Conservation (phyloP, 306 rosid genomes). For the Cicer judaicum region DNA sequence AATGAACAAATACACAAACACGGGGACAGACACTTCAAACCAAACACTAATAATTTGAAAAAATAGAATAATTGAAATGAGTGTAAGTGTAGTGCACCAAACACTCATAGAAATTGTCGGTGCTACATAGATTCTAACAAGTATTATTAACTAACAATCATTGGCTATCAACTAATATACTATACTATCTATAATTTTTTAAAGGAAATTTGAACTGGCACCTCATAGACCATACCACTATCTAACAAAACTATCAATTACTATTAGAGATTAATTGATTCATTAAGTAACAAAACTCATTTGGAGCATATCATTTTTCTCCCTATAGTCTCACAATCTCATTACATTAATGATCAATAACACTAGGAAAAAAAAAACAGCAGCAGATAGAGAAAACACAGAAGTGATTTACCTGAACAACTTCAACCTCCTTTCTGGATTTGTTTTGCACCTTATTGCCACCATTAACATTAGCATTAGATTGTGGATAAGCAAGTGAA, state of each 20-base stretch:
- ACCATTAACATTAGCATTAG: constrained; percentile 50
- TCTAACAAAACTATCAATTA: too few relatives aligned
- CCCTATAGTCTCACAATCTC: not conserved
- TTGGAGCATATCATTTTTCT: not conserved
- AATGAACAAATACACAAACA: too few relatives aligned
- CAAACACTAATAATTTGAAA: too few relatives aligned
- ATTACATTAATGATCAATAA: constrained; percentile 8
- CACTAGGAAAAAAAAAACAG: not conserved
- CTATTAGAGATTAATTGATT: not conserved
- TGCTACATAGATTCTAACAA: too few relatives aligned
- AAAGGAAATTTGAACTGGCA: too few relatives aligned
- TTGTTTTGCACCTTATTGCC: constrained; percentile 52
- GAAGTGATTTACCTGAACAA: constrained; percentile 58
- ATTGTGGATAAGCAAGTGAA: constrained; percentile 62
- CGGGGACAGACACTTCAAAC: too few relatives aligned
- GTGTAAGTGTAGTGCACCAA: too few relatives aligned
- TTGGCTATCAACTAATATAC: not conserved
- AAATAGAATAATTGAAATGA: too few relatives aligned
- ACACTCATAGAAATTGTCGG: too few relatives aligned
- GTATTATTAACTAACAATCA: not conserved
- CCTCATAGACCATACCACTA: too few relatives aligned
- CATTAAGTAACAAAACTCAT: not conserved
- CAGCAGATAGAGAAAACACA: not conserved
- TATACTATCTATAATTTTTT: not conserved
- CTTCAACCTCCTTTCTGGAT: constrained; percentile 56